These are phyloP conservation scores for Candida ficus DNA, from an alignment of 805 yeast genomes.

Conservation along the genomic window DNA sequence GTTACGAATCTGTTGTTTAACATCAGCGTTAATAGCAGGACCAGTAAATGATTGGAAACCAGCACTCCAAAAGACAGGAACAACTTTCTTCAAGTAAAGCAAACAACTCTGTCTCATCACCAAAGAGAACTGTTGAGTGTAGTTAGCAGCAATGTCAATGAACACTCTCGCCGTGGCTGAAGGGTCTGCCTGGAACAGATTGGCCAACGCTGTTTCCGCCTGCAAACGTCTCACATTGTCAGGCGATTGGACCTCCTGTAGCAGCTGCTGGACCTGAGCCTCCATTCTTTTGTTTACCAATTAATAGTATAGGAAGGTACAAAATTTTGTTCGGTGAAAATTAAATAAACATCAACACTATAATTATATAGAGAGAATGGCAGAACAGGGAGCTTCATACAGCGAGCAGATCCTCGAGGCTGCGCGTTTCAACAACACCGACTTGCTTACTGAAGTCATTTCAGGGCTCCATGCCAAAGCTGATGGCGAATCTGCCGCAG, in stretches of 20 bases:
- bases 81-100: slow-evolving; percentile 59
- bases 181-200: slow-evolving; percentile 42
- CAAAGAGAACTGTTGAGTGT: not conserved
- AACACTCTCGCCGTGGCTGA: slow-evolving; percentile 39
- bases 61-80: slow-evolving; percentile 76
- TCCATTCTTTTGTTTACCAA: slow-evolving; percentile 6
- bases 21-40: slow-evolving; percentile 49
- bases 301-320: not conserved
- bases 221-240: slow-evolving; percentile 33
- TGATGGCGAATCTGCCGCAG: slow-evolving; percentile 13
- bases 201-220: slow-evolving; percentile 33
- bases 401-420: slow-evolving; percentile 81
- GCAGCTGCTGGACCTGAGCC: slow-evolving; percentile 12
- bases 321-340: not conserved
- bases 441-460: slow-evolving; percentile 57
- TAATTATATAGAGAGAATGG: not conserved
- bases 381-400: slow-evolving; percentile 59
- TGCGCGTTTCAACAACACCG: slow-evolving; percentile 82
- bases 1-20: slow-evolving; percentile 47
- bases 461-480: slow-evolving; percentile 26
- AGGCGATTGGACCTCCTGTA: slow-evolving; percentile 30
- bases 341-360: not conserved
- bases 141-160: slow-evolving; percentile 36
- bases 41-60: slow-evolving; percentile 75
- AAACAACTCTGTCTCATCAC: slow-evolving; percentile 48